Evolutionary conservation across 1,139 yeast genomes (phyloP).

Genomic region (Yamadazyma aaseri): DNA sequence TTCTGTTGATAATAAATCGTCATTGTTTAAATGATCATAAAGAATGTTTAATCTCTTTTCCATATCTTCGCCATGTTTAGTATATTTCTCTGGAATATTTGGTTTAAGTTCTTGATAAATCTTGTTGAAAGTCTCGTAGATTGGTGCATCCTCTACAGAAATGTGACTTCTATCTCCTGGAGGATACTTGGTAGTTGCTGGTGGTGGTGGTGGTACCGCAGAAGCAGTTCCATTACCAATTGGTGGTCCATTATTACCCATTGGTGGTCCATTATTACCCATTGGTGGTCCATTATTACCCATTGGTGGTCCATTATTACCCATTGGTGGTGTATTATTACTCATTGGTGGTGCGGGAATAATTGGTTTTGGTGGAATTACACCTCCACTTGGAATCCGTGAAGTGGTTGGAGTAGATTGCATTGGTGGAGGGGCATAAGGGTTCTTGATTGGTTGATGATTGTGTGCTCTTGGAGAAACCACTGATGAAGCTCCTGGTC

Average conservation of each 20-base stretch:
- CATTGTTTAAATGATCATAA: slow-evolving; percentile 78
- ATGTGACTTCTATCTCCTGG: slow-evolving; percentile 74
- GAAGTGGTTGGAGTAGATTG: slow-evolving; percentile 10
- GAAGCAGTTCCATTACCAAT: slow-evolving; percentile 21
- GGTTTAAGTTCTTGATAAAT: slow-evolving; percentile 68
- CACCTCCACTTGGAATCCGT: slow-evolving; percentile 14
- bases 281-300: slow-evolving; percentile 13
- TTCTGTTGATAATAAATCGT: slow-evolving; percentile 60
- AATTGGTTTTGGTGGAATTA: slow-evolving; percentile 18
- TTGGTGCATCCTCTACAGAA: slow-evolving; percentile 55
- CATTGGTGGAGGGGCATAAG: slow-evolving; percentile 40
- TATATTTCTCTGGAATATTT: slow-evolving; percentile 69
- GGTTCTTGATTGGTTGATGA: slow-evolving; percentile 33
- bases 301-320: slow-evolving; percentile 23
- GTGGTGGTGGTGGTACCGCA: slow-evolving; percentile 13
- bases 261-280: slow-evolving; percentile 14
- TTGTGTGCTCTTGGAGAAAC: slow-evolving; percentile 10
- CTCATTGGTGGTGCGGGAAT: slow-evolving; percentile 21
- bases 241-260: slow-evolving; percentile 15
- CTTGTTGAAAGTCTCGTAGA: slow-evolving; percentile 52
- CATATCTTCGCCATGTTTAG: slow-evolving; percentile 76
- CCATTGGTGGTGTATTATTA: slow-evolving; percentile 13
- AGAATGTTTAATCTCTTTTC: slow-evolving; percentile 76
- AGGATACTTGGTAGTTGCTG: slow-evolving; percentile 41
- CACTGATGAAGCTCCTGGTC: not conserved